phyloP scores from a whole-genome alignment of 768 basidiomycete species.

The Agaricus bisporus region DNA sequence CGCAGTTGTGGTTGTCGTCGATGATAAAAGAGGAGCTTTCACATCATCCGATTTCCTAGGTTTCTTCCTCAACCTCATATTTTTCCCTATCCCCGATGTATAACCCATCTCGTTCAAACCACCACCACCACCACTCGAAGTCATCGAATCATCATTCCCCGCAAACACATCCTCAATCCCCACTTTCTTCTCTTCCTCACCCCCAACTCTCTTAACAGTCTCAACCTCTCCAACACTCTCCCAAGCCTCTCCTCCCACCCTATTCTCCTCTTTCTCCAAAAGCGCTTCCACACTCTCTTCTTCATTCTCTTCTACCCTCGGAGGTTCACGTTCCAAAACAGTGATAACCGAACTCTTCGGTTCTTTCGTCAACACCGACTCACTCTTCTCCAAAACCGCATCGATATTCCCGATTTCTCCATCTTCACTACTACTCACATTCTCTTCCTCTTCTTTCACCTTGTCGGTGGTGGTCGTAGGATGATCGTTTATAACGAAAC shows the following conservation, averaged over 20 bases:
- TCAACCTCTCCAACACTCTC: constrained; percentile 5
- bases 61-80: too few species aligned
- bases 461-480: too few species aligned
- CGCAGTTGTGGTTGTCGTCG: too few species aligned
- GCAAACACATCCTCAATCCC: constrained; percentile 3
- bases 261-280: constrained; percentile 3
- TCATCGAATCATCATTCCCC: too few species aligned
- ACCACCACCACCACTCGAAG: too few species aligned
- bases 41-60: too few species aligned
- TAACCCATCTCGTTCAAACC: too few species aligned
- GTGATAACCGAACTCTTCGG: constrained; percentile 9
- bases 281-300: constrained; percentile 4
- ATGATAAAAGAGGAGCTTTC: too few species aligned
- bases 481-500: too few species aligned
- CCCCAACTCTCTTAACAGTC: constrained; percentile 6
- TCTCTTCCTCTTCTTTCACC: neutral
- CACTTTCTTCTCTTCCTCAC: too few species aligned
- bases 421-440: neutral
- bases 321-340: neutral
- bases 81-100: too few species aligned
- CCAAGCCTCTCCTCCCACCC: constrained; percentile 9
- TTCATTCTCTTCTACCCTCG: neutral
- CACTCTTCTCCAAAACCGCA: constrained; percentile 4
- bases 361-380: neutral
- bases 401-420: constrained; percentile 5